phyloP scores from a whole-genome alignment of 345 rosid genomes.

The Dimocarpus longan region DNA sequence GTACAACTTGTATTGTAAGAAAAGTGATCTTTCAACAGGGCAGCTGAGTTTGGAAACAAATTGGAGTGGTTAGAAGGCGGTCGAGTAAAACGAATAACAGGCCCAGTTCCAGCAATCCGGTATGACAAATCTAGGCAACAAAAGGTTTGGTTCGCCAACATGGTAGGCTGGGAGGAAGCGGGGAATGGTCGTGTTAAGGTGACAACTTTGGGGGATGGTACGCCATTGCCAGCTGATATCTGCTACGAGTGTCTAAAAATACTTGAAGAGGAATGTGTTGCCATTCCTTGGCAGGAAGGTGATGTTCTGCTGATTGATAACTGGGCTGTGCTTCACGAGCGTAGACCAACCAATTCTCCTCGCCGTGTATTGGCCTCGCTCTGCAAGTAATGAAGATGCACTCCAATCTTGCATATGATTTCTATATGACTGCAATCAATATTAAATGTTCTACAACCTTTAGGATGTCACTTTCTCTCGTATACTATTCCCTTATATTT shows the following conservation, averaged over 20 bases:
- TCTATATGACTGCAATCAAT: no score
- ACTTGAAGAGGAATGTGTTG: constrained; percentile 76
- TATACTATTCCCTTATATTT: no score
- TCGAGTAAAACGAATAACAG: constrained; percentile 73
- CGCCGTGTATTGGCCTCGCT: constrained; percentile 84
- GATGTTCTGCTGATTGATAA: constrained; percentile 77
- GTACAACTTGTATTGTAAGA: background rate
- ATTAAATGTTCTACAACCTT: no score
- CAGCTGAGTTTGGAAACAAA: constrained; percentile 72
- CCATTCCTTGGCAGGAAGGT: constrained; percentile 87
- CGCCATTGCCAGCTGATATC: constrained; percentile 60
- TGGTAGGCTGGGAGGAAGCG: constrained; percentile 86
- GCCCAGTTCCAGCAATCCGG: constrained; percentile 77
- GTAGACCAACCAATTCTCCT: constrained; percentile 70
- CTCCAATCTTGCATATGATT: background rate
- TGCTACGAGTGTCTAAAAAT: constrained; percentile 60
- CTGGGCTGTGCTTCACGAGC: constrained; percentile 84
- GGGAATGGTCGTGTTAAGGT: constrained; percentile 71
- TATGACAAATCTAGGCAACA: constrained; percentile 60
- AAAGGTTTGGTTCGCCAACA: constrained; percentile 84
- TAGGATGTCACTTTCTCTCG: no score
- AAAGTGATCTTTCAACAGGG: constrained; percentile 43
- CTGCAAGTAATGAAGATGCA: constrained; percentile 48
- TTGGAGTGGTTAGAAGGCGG: constrained; percentile 80
- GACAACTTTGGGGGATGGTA: constrained; percentile 68